Percentiles rank a stretch among this genome's conserved stretches.
Evolutionary conservation across 164 flowering plant species (phyloP).

Genomic region (grape (Vitis vinifera)): DNA sequence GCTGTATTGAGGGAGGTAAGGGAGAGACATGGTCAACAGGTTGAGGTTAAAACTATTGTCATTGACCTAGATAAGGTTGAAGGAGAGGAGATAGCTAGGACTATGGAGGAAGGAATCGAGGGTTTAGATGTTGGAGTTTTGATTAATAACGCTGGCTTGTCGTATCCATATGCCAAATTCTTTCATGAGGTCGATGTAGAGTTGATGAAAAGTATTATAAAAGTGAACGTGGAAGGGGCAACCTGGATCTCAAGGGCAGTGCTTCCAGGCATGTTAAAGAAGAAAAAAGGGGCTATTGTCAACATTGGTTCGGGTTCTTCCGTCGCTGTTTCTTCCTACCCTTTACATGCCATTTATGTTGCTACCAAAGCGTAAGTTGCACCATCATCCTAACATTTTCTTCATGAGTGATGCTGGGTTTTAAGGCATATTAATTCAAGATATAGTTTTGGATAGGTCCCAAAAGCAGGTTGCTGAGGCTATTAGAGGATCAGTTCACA

Average conservation of each 20-base stretch:
- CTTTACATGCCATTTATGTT: conserved; percentile 51
- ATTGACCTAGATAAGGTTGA: conserved; percentile 28
- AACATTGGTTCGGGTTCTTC: conserved; percentile 61
- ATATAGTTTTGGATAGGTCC: too few species aligned
- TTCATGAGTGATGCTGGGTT: too few species aligned
- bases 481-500: too few species aligned
- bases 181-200: conserved; percentile 53
- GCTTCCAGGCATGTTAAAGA: conserved; percentile 49
- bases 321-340: conserved; percentile 39
- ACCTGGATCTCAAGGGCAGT: conserved; percentile 52
- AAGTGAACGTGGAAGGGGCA: conserved; percentile 46
- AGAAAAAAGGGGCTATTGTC: conserved; percentile 56
- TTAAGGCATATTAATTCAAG: too few species aligned
- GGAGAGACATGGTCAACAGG: conserved; percentile 7
- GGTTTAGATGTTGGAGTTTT: conserved; percentile 58
- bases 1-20: conserved; percentile 18
- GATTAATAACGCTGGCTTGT: conserved; percentile 54
- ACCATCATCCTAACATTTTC: not conserved
- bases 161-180: conserved; percentile 37
- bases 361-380: conserved; percentile 64
- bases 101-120: conserved; percentile 23
- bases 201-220: conserved; percentile 31
- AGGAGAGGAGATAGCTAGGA: conserved; percentile 22
- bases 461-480: too few species aligned
- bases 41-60: conserved; percentile 23